Conservation (phyloP, 169 alveolate genomes). For the Perkinsus olseni region DNA sequence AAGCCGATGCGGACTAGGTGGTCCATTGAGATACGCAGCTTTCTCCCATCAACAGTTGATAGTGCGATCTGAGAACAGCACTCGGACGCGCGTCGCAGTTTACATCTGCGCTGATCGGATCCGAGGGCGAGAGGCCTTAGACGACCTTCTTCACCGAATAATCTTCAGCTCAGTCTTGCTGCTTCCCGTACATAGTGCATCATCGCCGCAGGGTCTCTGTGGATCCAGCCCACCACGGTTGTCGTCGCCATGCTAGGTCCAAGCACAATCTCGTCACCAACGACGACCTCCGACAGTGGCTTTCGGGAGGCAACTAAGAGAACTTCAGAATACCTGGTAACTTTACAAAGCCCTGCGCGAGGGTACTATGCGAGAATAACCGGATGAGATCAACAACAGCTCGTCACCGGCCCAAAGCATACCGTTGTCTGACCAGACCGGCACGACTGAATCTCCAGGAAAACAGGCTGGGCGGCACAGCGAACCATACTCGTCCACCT, state of each 20-base stretch:
- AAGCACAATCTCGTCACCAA: neutral
- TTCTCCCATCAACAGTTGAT: neutral
- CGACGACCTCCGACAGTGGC: neutral
- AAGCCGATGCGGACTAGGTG: neutral
- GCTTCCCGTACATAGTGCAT: neutral
- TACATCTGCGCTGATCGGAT: too few species aligned
- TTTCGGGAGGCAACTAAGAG: neutral
- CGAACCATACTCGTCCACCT: neutral
- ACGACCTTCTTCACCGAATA: too few species aligned
- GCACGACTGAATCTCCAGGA: neutral
- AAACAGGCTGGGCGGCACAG: neutral
- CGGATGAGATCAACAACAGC: too few species aligned
- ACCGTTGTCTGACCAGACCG: neutral
- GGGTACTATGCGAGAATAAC: too few species aligned
- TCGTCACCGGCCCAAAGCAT: neutral
- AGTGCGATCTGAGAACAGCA: neutral
- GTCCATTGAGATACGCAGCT: neutral
- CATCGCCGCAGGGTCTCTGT: neutral
- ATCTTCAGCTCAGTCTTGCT: neutral
- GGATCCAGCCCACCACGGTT: neutral
- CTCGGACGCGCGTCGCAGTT: too few species aligned
- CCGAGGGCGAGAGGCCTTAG: too few species aligned
- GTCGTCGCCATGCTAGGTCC: neutral
- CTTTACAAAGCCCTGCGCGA: too few species aligned
- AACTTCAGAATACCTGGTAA: neutral